A percentile compares a stretch with the other conserved stretches of the same genome.
Evolutionary conservation across 1,284 basidiomycete species (phyloP).

Genomic region (Boletellus deceptivus): DNA sequence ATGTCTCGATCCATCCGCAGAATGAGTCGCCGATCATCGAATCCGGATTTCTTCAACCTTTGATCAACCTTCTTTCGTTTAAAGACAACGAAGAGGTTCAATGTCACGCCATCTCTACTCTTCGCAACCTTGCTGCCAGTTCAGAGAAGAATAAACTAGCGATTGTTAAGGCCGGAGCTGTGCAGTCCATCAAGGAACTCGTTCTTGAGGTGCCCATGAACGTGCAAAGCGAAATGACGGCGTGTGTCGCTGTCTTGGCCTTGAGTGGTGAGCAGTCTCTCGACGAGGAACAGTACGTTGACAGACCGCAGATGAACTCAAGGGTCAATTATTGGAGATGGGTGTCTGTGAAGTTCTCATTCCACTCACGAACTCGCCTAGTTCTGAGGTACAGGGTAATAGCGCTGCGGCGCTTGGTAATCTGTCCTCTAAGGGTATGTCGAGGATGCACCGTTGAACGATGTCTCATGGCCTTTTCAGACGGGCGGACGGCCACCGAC

Average conservation of each 20-base stretch:
- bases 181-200: slow-evolving; percentile 96
- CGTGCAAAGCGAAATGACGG: slow-evolving; percentile 99
- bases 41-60: slow-evolving; percentile 92
- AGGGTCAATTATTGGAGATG: slow-evolving; percentile 95
- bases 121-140: slow-evolving; percentile 95
- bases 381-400: slow-evolving; percentile 98
- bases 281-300: slow-evolving; percentile 4
- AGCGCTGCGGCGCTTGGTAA: slow-evolving; percentile 98
- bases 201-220: slow-evolving; percentile 94
- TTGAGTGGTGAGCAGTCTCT: slow-evolving; percentile 68
- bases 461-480: slow-evolving; percentile 35
- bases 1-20: slow-evolving; percentile 97
- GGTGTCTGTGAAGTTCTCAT: slow-evolving; percentile 98
- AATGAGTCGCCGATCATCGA: slow-evolving; percentile 99
- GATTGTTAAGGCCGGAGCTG: slow-evolving; percentile 98
- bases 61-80: slow-evolving; percentile 96
- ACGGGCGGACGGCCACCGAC: slow-evolving; percentile 78
- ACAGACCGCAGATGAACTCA: slow-evolving; percentile 75
- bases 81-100: slow-evolving; percentile 99
- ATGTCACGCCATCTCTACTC: slow-evolving; percentile 98
- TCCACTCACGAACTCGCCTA: slow-evolving; percentile 92
- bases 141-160: slow-evolving; percentile 99
- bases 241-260: slow-evolving; percentile 93
- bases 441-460: neutral
- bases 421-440: slow-evolving; percentile 88